Conservation (phyloP, 169 alveolate species). For the Babesia ovata region DNA sequence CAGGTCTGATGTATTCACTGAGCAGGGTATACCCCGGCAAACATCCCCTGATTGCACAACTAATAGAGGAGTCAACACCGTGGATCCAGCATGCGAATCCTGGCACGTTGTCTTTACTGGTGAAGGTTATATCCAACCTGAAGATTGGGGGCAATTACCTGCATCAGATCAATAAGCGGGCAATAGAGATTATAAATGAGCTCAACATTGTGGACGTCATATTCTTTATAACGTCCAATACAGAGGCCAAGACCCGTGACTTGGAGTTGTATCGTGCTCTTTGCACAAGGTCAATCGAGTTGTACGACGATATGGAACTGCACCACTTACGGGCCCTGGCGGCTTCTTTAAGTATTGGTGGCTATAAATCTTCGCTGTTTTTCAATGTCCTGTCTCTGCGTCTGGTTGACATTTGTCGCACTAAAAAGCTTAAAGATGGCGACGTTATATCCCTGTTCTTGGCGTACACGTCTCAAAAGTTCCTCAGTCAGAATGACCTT, state of each 20-base stretch:
- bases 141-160: slow-evolving; percentile 30
- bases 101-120: slow-evolving; percentile 40
- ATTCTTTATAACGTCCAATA: slow-evolving; percentile 55
- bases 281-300: slow-evolving; percentile 34
- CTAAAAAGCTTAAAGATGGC: slow-evolving; percentile 11
- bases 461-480: slow-evolving; percentile 52
- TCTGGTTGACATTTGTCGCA: slow-evolving; percentile 16
- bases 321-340: slow-evolving; percentile 63
- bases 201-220: slow-evolving; percentile 60
- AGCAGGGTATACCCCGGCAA: slow-evolving; percentile 25
- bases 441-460: slow-evolving; percentile 55
- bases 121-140: slow-evolving; percentile 47
- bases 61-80: slow-evolving; percentile 42
- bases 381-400: slow-evolving; percentile 38
- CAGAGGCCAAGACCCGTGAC: slow-evolving; percentile 47
- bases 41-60: slow-evolving; percentile 23
- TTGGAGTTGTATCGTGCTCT: slow-evolving; percentile 34
- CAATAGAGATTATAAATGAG: slow-evolving; percentile 47
- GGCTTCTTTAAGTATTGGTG: slow-evolving; percentile 51
- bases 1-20: slow-evolving; percentile 56
- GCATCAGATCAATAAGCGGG: slow-evolving; percentile 29
- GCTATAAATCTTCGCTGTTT: slow-evolving; percentile 38
- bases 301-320: slow-evolving; percentile 54
- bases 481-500: slow-evolving; percentile 39
- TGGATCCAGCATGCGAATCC: slow-evolving; percentile 58